These are phyloP conservation scores for Fusarium succisae DNA, from an alignment of 2,329 filamentous ascomycete species.

Conservation along the genomic window DNA sequence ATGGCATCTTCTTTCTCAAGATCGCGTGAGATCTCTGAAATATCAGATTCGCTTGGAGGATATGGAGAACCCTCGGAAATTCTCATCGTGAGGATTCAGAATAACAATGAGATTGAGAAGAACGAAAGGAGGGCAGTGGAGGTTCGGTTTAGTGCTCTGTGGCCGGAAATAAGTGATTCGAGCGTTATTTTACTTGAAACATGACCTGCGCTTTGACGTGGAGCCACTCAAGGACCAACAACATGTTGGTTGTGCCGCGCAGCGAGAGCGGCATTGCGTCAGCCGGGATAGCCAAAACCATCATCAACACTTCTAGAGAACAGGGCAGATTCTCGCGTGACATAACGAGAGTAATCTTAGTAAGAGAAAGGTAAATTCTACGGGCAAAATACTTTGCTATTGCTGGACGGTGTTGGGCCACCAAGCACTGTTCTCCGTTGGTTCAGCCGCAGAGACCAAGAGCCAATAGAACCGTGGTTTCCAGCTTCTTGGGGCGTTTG, in stretches of 20 bases:
- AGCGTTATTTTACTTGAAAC: background rate
- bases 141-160: accelerated
- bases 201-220: background rate
- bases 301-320: too few species aligned
- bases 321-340: too few species aligned
- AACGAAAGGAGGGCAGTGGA: background rate
- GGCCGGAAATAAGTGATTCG: background rate
- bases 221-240: background rate
- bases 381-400: too few species aligned
- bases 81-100: background rate
- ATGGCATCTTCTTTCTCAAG: background rate
- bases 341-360: too few species aligned
- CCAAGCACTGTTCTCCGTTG: too few species aligned
- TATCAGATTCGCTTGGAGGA: background rate
- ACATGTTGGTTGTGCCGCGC: background rate
- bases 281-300: too few species aligned
- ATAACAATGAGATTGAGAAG: accelerated
- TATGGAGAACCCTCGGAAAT: background rate
- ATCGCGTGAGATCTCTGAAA: background rate
- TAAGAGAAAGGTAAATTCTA: too few species aligned
- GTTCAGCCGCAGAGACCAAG: too few species aligned
- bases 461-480: too few species aligned
- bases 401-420: too few species aligned
- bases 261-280: too few species aligned
- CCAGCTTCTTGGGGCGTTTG: too few species aligned